Evolutionary conservation across 2,329 filamentous ascomycete species (phyloP).

Genomic region (Teratosphaeria epicoccoides): DNA sequence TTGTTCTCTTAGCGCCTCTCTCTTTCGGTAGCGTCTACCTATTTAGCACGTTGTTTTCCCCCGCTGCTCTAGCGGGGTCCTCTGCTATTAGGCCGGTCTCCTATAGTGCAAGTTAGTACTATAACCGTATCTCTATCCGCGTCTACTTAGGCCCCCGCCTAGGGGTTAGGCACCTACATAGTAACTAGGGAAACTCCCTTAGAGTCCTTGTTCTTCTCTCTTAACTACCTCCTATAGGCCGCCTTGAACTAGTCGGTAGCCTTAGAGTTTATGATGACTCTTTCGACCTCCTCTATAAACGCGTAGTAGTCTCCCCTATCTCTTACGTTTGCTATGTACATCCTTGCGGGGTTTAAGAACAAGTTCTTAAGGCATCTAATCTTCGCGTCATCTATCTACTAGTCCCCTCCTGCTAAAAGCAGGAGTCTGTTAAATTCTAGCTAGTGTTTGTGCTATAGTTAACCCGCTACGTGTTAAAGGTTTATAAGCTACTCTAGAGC

Average conservation of each 20-base stretch:
- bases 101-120: background rate
- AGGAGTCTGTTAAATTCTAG: conserved; percentile 8
- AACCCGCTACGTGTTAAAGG: conserved; percentile 1
- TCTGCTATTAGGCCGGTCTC: background rate
- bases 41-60: no score
- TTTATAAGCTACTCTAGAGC: conserved; percentile 4
- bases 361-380: conserved; percentile 2
- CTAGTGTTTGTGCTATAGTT: conserved; percentile 9
- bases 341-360: background rate
- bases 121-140: conserved; percentile 2
- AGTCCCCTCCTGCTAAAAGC: conserved; percentile 2
- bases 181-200: background rate
- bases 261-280: conserved; percentile 3
- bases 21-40: no score
- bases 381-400: conserved; percentile 1
- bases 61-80: background rate
- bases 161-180: no score
- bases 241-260: conserved; percentile 3
- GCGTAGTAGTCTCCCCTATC: background rate
- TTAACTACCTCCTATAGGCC: conserved; percentile 1
- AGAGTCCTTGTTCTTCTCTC: background rate
- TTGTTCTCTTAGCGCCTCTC: no score
- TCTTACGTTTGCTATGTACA: background rate
- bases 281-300: conserved; percentile 1
- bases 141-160: background rate